phyloP scores from a whole-genome alignment of 257 asterid species.

The Gynochthodes officinalis region DNA sequence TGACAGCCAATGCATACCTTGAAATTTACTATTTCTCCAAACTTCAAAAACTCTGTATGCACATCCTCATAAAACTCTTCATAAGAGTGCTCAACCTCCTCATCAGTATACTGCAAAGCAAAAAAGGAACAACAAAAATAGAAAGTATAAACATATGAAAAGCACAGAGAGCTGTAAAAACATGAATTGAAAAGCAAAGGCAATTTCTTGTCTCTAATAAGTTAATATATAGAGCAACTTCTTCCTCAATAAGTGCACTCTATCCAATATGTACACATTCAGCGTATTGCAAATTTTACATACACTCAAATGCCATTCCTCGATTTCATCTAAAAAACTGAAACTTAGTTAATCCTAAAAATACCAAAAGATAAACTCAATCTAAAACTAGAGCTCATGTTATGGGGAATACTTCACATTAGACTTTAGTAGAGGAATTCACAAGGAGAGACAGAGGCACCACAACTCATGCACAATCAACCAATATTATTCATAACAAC shows the following conservation, averaged over 20 bases:
- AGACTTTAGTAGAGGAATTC: not conserved
- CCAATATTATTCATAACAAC: not conserved
- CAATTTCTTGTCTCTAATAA: not conserved
- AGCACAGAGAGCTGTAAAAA: not conserved
- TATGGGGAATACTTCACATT: not conserved
- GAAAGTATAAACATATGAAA: slow-evolving; percentile 25
- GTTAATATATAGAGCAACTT: not conserved
- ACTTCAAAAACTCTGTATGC: slow-evolving; percentile 93
- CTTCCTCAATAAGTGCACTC: not conserved
- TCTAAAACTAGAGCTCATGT: not conserved
- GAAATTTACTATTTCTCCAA: slow-evolving; percentile 89
- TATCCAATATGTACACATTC: slow-evolving; percentile 11
- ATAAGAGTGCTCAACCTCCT: slow-evolving; percentile 78
- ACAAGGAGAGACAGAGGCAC: not conserved
- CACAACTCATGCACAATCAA: not conserved
- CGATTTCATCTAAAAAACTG: not conserved
- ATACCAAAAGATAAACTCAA: not conserved
- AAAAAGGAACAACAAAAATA: slow-evolving; percentile 31
- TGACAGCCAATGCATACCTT: slow-evolving; percentile 49
- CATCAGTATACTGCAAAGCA: slow-evolving; percentile 73
- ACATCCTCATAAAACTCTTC: slow-evolving; percentile 98
- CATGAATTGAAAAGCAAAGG: not conserved
- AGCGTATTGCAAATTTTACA: not conserved
- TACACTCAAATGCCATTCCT: not conserved
- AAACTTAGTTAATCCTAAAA: not conserved